These are phyloP conservation scores for Adansonia madagascariensis DNA, from an alignment of 441 rosid species.

Conservation along the genomic window DNA sequence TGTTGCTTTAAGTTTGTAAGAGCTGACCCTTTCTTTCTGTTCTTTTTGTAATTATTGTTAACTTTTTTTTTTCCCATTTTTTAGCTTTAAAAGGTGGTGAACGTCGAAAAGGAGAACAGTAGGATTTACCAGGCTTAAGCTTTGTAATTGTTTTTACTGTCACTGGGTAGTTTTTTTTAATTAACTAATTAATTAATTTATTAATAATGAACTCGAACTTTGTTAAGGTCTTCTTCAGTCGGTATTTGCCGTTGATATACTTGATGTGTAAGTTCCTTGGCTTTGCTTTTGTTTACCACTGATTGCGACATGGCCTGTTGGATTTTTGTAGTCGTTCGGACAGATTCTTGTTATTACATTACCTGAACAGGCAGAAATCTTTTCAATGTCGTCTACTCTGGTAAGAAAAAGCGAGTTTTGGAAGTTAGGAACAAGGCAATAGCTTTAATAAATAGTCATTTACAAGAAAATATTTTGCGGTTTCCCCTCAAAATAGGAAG, in stretches of 20 bases:
- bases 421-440: too few relatives aligned
- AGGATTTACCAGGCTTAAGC: conserved; percentile 6
- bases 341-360: neutral
- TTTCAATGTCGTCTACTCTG: neutral
- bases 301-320: neutral
- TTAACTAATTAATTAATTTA: too few relatives aligned
- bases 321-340: neutral
- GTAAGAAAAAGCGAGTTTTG: neutral
- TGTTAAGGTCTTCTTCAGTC: neutral
- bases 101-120: neutral
- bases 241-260: neutral
- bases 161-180: neutral
- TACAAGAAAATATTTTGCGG: neutral
- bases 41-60: neutral
- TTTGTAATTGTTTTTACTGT: neutral
- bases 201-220: neutral
- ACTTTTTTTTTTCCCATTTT: neutral
- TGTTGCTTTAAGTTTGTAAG: conserved; percentile 18
- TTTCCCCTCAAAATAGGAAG: neutral
- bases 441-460: neutral
- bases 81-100: conserved; percentile 14
- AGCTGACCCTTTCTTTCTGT: neutral
- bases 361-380: neutral
- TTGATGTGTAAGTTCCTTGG: neutral
- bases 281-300: neutral